Evolutionary conservation across 257 asterid genomes (phyloP), one percentile per base, ranked within the genome.

Genomic region (Rhazya stricta): DNA sequence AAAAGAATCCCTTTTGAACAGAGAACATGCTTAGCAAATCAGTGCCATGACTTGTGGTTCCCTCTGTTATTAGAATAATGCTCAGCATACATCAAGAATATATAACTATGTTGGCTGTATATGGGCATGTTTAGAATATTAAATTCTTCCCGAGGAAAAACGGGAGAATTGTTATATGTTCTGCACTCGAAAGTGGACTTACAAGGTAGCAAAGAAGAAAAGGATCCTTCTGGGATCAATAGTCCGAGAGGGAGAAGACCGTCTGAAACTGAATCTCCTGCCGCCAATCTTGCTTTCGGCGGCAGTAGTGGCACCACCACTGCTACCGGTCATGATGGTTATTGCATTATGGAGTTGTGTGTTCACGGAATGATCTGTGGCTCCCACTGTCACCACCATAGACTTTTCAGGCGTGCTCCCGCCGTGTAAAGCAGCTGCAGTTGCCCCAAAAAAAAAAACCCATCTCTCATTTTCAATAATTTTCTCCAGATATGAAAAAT

Each of bases 141-240:
- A 29, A 30, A 41, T 62, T 11, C 18, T 48, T 58, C 46, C 8
- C 15, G 37, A n/a, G n/a, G 9, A 39, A 12, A 51, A 46, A 7
- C 18, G 5, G 9, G 32, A 21, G 27, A 43, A 3, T n/a, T 46
- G 34, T 15, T n/a, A 4, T 42, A 13, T 51, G 39, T 36, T 41
- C 1, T 9, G 62, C 61, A 70, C 62, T 71, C 4, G 32, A 19
- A 57, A 70, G 41, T 54, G 72, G 45, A 79, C 85, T 81, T 81
- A 84, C 87, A 84, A 13, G 74, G 98, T 88, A 45, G 98, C 98
- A 72, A 91, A 94, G 87, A 86, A 81, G 87, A 91, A 39, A 41
- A 91, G 90, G 72, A 94, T 86, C 79, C 88, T 88, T 74, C 93
- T 88, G 0, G 98, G 96, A 77, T 86, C 85, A 72, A 85, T 19